These are phyloP conservation scores for Paramarasmius palmivorus DNA, from an alignment of 1,284 basidiomycete species.

Conservation along the genomic window DNA sequence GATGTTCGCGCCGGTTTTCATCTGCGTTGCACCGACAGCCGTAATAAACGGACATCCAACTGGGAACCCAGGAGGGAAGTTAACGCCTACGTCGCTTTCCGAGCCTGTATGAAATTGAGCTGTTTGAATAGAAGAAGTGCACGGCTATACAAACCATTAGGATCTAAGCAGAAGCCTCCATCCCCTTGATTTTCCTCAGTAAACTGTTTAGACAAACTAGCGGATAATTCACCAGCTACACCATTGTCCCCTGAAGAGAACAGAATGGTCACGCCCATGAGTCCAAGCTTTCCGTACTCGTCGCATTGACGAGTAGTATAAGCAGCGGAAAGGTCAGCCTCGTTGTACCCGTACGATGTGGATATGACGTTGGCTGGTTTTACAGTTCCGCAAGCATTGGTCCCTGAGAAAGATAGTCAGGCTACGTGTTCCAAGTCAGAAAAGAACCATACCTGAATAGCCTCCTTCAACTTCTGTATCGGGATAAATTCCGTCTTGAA, in stretches of 20 bases:
- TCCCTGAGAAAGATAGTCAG: conserved; percentile 22
- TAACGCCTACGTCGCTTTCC: conserved; percentile 27
- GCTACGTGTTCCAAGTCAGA: background rate
- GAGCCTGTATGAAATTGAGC: conserved; percentile 21
- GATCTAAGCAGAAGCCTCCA: conserved; percentile 36
- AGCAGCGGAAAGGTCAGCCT: conserved; percentile 42
- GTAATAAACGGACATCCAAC: conserved; percentile 58
- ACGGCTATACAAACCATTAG: conserved; percentile 27
- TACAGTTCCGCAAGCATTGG: conserved; percentile 42
- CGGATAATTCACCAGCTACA: conserved; percentile 31
- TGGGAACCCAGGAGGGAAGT: conserved; percentile 61
- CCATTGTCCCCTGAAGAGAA: conserved; percentile 42
- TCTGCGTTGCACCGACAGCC: conserved; percentile 57
- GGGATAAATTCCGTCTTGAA: conserved; percentile 41
- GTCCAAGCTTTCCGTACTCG: conserved; percentile 46
- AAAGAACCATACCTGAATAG: conserved; percentile 29
- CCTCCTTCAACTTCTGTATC: conserved; percentile 33
- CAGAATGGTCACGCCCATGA: conserved; percentile 44
- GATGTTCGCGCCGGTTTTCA: conserved; percentile 39
- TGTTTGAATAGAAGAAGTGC: background rate
- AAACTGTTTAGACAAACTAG: background rate
- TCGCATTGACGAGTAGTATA: conserved; percentile 49
- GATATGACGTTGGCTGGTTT: conserved; percentile 44
- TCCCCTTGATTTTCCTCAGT: conserved; percentile 44
- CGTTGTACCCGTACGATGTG: conserved; percentile 46